phyloP scores from a whole-genome alignment of 2,329 filamentous ascomycete species.

The Diaporthe ilicicola region DNA sequence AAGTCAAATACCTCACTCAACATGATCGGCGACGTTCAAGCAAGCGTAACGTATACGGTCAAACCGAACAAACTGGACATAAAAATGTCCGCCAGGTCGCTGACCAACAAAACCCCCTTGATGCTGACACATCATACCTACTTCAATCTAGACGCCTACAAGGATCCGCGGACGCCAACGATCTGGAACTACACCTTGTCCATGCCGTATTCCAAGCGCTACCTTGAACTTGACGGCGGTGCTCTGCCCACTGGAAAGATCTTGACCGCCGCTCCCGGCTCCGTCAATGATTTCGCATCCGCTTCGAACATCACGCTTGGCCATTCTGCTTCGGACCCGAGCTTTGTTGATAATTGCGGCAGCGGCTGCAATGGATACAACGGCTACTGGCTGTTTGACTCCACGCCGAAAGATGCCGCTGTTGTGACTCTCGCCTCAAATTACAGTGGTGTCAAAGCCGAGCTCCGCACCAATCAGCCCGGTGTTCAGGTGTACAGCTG shows the following conservation, averaged over 20 bases:
- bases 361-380: constrained; percentile 79
- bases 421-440: constrained; percentile 66
- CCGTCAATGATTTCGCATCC: constrained; percentile 74
- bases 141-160: constrained; percentile 74
- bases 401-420: constrained; percentile 47
- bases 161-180: constrained; percentile 61
- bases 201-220: constrained; percentile 68
- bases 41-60: constrained; percentile 70
- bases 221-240: constrained; percentile 63
- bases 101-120: constrained; percentile 59
- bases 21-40: constrained; percentile 68
- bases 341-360: constrained; percentile 69
- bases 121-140: constrained; percentile 74
- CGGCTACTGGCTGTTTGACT: constrained; percentile 60
- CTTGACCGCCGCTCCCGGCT: constrained; percentile 59
- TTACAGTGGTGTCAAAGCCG: constrained; percentile 74
- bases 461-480: constrained; percentile 74
- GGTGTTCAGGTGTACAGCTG: constrained; percentile 79
- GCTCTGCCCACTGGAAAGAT: constrained; percentile 70
- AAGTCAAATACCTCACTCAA: constrained; percentile 64
- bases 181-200: constrained; percentile 71
- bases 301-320: constrained; percentile 67
- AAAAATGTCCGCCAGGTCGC: constrained; percentile 65
- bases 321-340: constrained; percentile 62
- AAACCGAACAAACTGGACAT: constrained; percentile 65